Base-by-base conservation (phyloP, 257 asterid genomes). In the Forsythia viridissima region DNA sequence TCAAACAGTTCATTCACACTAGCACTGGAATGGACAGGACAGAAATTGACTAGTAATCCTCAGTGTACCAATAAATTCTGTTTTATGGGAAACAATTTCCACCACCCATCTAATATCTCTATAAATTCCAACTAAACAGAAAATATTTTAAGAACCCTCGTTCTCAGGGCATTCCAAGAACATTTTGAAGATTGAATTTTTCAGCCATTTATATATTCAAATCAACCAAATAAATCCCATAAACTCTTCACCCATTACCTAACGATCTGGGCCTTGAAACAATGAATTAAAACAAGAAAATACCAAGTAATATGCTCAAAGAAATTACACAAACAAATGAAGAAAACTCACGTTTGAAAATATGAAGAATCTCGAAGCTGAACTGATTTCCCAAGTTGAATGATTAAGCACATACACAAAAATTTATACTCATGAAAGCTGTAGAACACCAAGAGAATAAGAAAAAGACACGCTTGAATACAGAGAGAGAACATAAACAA, bases 401-500 rank as follows among this genome's bases (percentile, higher is more conserved):
- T n/a, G 7, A 46, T 77, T 10, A 16, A 57, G 72, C 38, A 51
- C 41, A 41, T 43, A 30, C 3, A 12, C 59, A 51, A 1, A 51
- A 51, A 80, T 80, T 70, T 80, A 85, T 80, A 46, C 74, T 63
- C 73, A 70, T 73, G 73, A 75, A 36, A 68, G 84, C 85, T 75
- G 79, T 79, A 12, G 24, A 75, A 34, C 48, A 72, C 70, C 66
- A 10, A 20, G 7, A 6, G 18, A 72, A 72, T 72, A 24, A 74
- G 73, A 74, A 82, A 82, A 20, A 71, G 40, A 10, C 70, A 3
- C 6, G 51, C 34, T 48, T 72, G 36, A 75, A 66, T 73, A 74
- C 82, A 57, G 82, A 78, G 85, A 65, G 74, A 40, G 75, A 77
- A 43, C 8, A 80, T 78, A 51, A 72, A 86, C 72, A 79, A 82